Evolutionary conservation across 371 early-diverging fungal species (phyloP).

Genomic region (Lichtheimia corymbifera): DNA sequence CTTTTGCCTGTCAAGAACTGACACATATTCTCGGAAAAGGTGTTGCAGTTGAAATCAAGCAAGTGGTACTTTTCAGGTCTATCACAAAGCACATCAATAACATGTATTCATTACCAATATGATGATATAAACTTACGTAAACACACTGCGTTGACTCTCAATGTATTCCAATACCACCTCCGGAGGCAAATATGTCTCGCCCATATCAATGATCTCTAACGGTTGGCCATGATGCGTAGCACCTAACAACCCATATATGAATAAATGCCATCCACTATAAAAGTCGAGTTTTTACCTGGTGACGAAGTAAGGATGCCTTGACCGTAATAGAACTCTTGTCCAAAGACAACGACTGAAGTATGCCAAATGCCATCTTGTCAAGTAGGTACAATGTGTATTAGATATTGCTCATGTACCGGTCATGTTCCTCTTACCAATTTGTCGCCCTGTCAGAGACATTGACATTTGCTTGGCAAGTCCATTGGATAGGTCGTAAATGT

Average conservation of each 20-base stretch:
- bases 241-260: conserved; percentile 27
- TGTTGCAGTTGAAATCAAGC: conserved; percentile 90
- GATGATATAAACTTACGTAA: conserved; percentile 50
- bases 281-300: conserved; percentile 40
- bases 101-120: too few species aligned
- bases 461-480: conserved; percentile 74
- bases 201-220: conserved; percentile 75
- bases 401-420: too few species aligned
- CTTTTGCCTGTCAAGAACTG: conserved; percentile 76
- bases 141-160: conserved; percentile 61
- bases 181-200: conserved; percentile 76
- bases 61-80: conserved; percentile 84
- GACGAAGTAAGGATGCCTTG: conserved; percentile 64
- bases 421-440: conserved; percentile 48
- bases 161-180: conserved; percentile 81
- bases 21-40: conserved; percentile 74
- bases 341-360: conserved; percentile 89
- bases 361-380: conserved; percentile 82
- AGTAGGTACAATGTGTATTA: background rate
- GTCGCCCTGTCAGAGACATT: conserved; percentile 64
- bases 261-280: background rate
- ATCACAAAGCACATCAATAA: background rate
- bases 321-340: conserved; percentile 85
- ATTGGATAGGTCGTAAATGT: conserved; percentile 79
- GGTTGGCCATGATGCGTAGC: conserved; percentile 75